Evolutionary conservation across 2,329 filamentous ascomycete species (phyloP), one percentile per base, ranked within the genome.

Genomic region (Fusarium neocosmosporiellum): DNA sequence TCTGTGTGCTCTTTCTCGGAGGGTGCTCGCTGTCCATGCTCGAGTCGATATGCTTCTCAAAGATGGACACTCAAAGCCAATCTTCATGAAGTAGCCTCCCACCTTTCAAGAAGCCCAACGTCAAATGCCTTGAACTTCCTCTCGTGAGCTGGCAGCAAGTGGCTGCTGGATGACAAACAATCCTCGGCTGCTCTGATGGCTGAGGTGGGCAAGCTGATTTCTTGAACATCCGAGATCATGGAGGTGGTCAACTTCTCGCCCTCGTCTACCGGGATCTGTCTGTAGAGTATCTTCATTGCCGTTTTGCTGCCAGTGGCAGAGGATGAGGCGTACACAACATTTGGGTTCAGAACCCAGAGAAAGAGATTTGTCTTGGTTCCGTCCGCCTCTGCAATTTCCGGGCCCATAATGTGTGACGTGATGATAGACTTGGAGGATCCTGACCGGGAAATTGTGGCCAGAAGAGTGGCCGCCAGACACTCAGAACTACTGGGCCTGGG

Each of bases 91-190:
- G 41, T 59, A 31, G 70, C 57, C 20, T 70, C 72, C 82, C 82
- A 84, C 58, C 81, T 77, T 48, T 87, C 85, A 67, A 94, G 77
- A 20, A 94, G 78, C 2, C 90, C 91, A 7, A 94, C 90, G 29
- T 86, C 86, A 92, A 92, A 94, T n/a, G 87, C 88, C 77, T 88
- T 85, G 72, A 93, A 92, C 31, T 75, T 82, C 64, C 89, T 85
- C 67, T 91, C 89, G 10, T 83, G 83, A 0, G 73, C 78, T 2
- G 92, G 92, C 10, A 94, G 78, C 18, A 90, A 77, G 4, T 69
- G 46, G 37, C 85, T 88, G 71, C 87, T 90, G 9, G 76, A 77
- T 13, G 82, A 77, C 29, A 94, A 81, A 11, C 79, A 81, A 7
- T 75, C 69, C 2, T 80, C 73, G 8, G 91, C 79, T 33, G 82